These are phyloP conservation scores for Quillaja saponaria DNA, from an alignment of 306 rosid species.

Conservation along the genomic window DNA sequence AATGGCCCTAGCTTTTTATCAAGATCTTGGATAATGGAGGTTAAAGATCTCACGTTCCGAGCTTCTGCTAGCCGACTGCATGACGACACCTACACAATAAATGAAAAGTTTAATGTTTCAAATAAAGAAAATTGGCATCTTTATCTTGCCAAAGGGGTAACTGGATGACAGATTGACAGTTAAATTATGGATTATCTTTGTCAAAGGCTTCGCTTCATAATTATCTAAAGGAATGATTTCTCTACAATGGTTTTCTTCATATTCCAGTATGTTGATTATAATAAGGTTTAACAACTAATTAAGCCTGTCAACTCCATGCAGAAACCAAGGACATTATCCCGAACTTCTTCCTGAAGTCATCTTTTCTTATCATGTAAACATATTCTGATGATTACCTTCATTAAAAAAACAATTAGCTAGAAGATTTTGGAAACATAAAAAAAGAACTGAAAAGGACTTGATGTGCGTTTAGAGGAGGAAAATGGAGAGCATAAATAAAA, in stretches of 20 bases:
- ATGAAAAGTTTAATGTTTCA: slow-evolving; percentile 11
- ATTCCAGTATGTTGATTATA: background rate
- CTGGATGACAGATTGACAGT: background rate
- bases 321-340: slow-evolving; percentile 11
- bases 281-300: background rate
- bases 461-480: background rate
- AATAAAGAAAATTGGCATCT: slow-evolving; percentile 7
- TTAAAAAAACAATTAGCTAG: background rate
- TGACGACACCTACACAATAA: slow-evolving; percentile 50
- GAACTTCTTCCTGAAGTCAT: background rate
- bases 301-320: slow-evolving; percentile 17
- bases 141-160: background rate
- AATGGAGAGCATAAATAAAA: background rate
- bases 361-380: background rate
- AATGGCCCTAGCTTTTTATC: slow-evolving; percentile 62
- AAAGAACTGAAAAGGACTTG: background rate
- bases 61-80: slow-evolving; percentile 44
- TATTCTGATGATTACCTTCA: background rate
- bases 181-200: background rate
- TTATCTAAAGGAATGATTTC: background rate
- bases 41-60: slow-evolving; percentile 64
- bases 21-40: slow-evolving; percentile 50
- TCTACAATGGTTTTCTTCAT: background rate
- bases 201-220: too few species aligned
- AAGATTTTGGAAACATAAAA: too few species aligned